Conservation (phyloP, 2,329 filamentous ascomycete species). For the Xylaria sp. region DNA sequence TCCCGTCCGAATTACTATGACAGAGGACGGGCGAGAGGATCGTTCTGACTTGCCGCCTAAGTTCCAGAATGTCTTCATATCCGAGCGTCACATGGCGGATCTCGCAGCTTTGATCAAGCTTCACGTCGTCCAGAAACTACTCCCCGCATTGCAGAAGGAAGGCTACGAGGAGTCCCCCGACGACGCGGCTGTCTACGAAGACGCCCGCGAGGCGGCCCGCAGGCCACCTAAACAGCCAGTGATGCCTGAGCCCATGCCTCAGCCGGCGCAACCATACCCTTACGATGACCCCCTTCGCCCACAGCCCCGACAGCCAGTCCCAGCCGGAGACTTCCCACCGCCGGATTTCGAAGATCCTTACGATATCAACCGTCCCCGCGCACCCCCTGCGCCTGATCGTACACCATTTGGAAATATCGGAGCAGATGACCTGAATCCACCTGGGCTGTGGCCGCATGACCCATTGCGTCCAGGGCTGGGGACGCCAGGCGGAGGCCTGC, state of each 20-base stretch:
- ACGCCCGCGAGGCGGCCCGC: slow-evolving; percentile 57
- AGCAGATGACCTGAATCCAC: slow-evolving; percentile 87
- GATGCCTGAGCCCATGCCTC: slow-evolving; percentile 64
- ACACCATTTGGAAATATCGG: slow-evolving; percentile 76
- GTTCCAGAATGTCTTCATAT: slow-evolving; percentile 76
- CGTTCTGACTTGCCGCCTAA: slow-evolving; percentile 60
- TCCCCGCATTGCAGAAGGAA: slow-evolving; percentile 80
- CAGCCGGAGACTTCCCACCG: slow-evolving; percentile 80
- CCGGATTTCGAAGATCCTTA: slow-evolving; percentile 95
- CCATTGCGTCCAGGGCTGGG: slow-evolving; percentile 77
- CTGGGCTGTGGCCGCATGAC: slow-evolving; percentile 85
- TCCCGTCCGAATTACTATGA: slow-evolving; percentile 66
- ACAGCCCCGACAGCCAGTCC: slow-evolving; percentile 70
- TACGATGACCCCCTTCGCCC: slow-evolving; percentile 73
- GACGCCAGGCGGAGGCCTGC: slow-evolving; percentile 67
- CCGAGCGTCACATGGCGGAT: slow-evolving; percentile 72
- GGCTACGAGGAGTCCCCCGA: slow-evolving; percentile 75
- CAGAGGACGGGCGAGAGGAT: slow-evolving; percentile 60
- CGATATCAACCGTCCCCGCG: slow-evolving; percentile 77
- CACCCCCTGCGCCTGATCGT: slow-evolving; percentile 55
- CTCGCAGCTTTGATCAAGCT: slow-evolving; percentile 79
- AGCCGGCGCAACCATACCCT: slow-evolving; percentile 74
- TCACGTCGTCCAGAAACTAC: slow-evolving; percentile 84
- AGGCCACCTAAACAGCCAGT: slow-evolving; percentile 54
- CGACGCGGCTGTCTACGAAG: slow-evolving; percentile 55